Evolutionary conservation across 2,329 filamentous ascomycete species (phyloP).

Genomic region (Fusarium dimerum): DNA sequence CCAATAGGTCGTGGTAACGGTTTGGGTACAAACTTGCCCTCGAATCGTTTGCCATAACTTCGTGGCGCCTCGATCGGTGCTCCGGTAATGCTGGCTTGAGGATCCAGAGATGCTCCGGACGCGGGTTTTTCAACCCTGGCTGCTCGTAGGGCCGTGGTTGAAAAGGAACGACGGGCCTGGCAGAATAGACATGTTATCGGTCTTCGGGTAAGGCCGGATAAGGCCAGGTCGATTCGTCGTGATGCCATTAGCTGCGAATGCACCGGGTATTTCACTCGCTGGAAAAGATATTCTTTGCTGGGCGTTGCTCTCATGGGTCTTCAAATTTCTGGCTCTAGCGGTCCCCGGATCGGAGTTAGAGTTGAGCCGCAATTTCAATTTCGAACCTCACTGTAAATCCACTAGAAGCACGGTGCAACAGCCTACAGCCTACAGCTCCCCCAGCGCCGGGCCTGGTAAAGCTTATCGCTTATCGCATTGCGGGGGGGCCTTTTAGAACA

Average conservation of each 20-base stretch:
- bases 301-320: background rate
- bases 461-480: background rate
- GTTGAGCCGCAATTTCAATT: background rate
- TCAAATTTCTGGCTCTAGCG: background rate
- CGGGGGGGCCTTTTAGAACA: background rate
- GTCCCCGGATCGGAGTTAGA: background rate
- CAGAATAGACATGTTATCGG: slow-evolving; percentile 49
- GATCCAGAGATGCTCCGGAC: slow-evolving; percentile 38
- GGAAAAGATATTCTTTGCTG: background rate
- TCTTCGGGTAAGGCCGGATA: slow-evolving; percentile 32
- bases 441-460: background rate
- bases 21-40: slow-evolving; percentile 57
- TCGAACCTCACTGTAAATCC: background rate
- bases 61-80: slow-evolving; percentile 59
- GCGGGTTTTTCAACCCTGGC: slow-evolving; percentile 37
- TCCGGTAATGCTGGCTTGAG: slow-evolving; percentile 41
- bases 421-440: background rate
- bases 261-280: no score
- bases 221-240: slow-evolving; percentile 33
- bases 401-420: background rate
- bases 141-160: slow-evolving; percentile 41
- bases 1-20: slow-evolving; percentile 77
- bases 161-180: slow-evolving; percentile 52
- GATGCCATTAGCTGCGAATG: slow-evolving; percentile 28
- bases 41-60: slow-evolving; percentile 56